Evolutionary conservation across 2,329 filamentous ascomycete species (phyloP), one percentile per base, ranked within the genome.

Genomic region (Colletotrichum plurivorum): DNA sequence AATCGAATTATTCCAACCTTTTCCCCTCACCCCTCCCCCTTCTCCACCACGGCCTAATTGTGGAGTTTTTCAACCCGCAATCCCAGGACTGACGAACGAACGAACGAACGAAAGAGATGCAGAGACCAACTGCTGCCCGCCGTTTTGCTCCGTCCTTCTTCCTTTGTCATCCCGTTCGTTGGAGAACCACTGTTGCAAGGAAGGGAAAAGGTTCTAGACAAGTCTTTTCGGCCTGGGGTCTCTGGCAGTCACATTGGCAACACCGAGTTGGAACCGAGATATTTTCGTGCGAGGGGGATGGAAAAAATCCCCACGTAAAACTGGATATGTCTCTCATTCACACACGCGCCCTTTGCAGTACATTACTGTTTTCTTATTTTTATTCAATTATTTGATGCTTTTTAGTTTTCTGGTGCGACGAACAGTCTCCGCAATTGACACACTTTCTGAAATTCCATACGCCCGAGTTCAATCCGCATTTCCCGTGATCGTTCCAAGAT

Each of bases 211-310:
- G 58, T 62, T 43, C 58, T 62, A 62, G 58, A 62, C 49, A 45
- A 36, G 20, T 22, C 31, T 36, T 36, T 36, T 22, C 15, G 7
- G 10, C 41, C 55, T 31, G 55, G 31, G 46, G 22, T 25, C 22
- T 22, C 20, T 58, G 55, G 31, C 31, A 36, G 8, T 48, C 55
- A 58, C 55, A 48, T 46, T 5, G 9, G 12, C 51, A 51, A 43
- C 18, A 56, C 65, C 59, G 65, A 68, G 53, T 39, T 58, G 65
- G 65, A 36, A 64, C 65, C 65, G 59, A 64, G 41, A 54, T 58
- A 43, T 52, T 63, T 53, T 67, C 65, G 65, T 63, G 22, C 4
- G 22, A 4, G 22, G 4, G 22, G 22, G 22, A 10, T 9, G 6
- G 27, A 8, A 10, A 36, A 45, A 53, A 18, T 16, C 22, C 27